A percentile compares a stretch with the other conserved stretches of the same genome.
Conservation (phyloP, 208 protist species). For the Acanthamoeba lugdunensis region DNA sequence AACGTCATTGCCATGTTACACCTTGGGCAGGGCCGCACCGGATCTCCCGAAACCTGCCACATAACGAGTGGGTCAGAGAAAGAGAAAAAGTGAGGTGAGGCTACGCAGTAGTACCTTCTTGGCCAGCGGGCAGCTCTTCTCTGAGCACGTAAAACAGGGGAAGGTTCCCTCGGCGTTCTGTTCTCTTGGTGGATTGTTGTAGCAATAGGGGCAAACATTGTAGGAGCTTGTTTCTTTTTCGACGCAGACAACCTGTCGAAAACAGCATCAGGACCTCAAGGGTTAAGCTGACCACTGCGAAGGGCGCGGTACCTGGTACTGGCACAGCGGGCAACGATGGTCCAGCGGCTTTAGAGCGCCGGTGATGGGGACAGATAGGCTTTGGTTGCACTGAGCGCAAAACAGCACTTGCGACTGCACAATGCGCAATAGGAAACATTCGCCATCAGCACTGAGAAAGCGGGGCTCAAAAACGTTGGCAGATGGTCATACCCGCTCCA, state of each 20-base stretch:
- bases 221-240: slow-evolving; percentile 4
- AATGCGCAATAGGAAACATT: background rate
- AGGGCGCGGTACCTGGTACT: background rate
- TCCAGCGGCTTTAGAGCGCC: background rate
- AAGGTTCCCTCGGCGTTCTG: slow-evolving; percentile 17
- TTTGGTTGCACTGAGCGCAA: slow-evolving; percentile 33
- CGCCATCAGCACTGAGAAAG: background rate
- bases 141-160: slow-evolving; percentile 38
- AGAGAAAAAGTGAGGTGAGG: background rate
- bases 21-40: slow-evolving; percentile 29
- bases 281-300: background rate
- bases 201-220: slow-evolving; percentile 40
- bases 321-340: slow-evolving; percentile 30
- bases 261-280: background rate
- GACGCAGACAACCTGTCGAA: background rate
- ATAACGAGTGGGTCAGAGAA: background rate
- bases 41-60: background rate
- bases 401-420: slow-evolving; percentile 47
- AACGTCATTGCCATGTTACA: slow-evolving; percentile 14
- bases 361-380: background rate
- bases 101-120: background rate
- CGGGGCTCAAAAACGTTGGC: too few relatives aligned
- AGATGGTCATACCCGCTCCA: background rate
- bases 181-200: slow-evolving; percentile 15
- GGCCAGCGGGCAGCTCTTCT: slow-evolving; percentile 1